Base-by-base conservation (phyloP, 2,329 filamentous ascomycete species). In the Diaporthe vaccinii region DNA sequence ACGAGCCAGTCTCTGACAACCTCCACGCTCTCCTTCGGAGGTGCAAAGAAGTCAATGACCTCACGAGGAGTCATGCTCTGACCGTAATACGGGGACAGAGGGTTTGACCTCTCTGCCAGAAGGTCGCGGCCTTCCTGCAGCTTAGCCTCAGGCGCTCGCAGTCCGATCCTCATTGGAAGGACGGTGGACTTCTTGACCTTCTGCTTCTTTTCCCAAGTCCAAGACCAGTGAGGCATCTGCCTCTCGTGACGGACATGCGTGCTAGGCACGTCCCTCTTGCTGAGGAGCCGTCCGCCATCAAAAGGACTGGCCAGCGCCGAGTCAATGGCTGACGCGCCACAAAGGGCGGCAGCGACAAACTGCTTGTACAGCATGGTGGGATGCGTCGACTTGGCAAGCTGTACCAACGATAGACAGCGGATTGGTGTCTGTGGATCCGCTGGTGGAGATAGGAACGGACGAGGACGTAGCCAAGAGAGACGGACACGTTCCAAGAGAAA, bases 1-100 rank as follows among this genome's bases (percentile, higher is more conserved):
- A 72, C 69, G 57, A 87, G 79, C 86, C 85, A 87, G 25, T 80
- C 77, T 31, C 81, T 82, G 14, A 87, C 82, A 10, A 80, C 78
- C 20, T 83, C 78, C 31, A 85, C 78, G 36, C 81, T 82, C 20
- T 80, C 76, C 65, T 80, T 77, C 3, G 78, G 49, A 1, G 85
- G 85, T 14, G 84, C 82, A 71, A 86, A 86, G 71, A 84, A 80
- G 17, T 86, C 81, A 20, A 82, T 78, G 15, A 86, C 81, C 71
- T 86, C 80, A 57, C 81, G 77, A 39, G 82, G 76, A 2, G 82
- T 82, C 75, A 84, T 81, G 74, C 86, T 82, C 69, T 84, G 85
- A 17, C 85, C 85, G 74, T 84, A 87, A 58, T 84, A 84, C 22
- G 79, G 76, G 4, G 83, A 84, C 22, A 74, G 46, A 0, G 83